Evolutionary conservation across 352 stramenopile species (phyloP), one percentile per base, ranked within the genome.

Genomic region (Globisporangium alternatum): DNA sequence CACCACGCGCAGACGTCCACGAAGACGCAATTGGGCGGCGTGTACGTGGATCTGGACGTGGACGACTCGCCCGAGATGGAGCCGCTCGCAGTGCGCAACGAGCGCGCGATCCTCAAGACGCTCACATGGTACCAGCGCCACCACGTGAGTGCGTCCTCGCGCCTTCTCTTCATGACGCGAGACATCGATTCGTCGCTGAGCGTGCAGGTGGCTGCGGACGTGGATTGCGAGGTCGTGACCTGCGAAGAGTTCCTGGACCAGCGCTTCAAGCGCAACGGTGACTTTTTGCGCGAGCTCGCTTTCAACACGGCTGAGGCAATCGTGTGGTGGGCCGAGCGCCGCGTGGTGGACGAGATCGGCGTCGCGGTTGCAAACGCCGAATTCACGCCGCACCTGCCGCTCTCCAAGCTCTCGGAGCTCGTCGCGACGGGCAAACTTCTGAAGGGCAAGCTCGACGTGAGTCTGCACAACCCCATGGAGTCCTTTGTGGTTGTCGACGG

Each of bases 401-500:
- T 39, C 19, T 52, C 68, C 0, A 79, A 88, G 51, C 60, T 90
- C 1, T 41, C 75, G 6, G 68, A 85, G 17, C 31, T 75, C 2
- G 39, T 90, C 17, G 43, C 68, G 17, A 67, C 67, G 7, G 56
- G 67, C 8, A 68, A 67, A 12, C 53, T 85, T 28, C 9, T 90
- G 17, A 62, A 75, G 6, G 86, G 86, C 4, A 78, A 76, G 51
- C 74, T 95, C 3, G 77, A 91, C 47, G 83, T 91, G 69, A 95
- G 80, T 39, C 49, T 70, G 19, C 73, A 93, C 63, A 89, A 93
- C 53, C 81, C 86, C 3, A 80, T 85, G 61, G 86, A 95, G 62
- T 81, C 83, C 5, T 93, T 83, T 59, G 86, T 95, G 10, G 17
- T 74, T n/a, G 54, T 85, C n/a, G 72, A 88, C 8, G 62, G 71